Percentiles rank a stretch among this genome's conserved stretches.
Evolutionary conservation across 2,329 filamentous ascomycete genomes (phyloP).

Genomic region (Botrytis tulipae): DNA sequence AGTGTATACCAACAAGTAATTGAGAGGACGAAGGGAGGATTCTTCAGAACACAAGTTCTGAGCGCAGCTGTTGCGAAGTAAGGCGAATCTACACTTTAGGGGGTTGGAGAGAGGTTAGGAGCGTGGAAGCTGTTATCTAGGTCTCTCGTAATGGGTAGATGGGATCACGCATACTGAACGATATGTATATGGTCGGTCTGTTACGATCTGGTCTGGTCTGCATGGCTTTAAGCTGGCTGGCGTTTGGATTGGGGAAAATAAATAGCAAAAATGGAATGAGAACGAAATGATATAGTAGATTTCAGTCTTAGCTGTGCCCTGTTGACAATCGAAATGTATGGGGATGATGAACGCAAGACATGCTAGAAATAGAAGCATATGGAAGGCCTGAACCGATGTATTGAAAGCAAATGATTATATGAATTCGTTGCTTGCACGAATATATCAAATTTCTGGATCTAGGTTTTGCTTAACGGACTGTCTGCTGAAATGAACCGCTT

Average conservation of each 20-base stretch:
- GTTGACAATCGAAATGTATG: background rate
- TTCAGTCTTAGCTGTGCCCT: constrained; percentile 1
- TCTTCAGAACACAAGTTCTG: constrained; percentile 96
- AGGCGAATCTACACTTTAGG: constrained; percentile 13
- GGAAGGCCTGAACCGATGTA: background rate
- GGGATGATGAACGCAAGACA: background rate
- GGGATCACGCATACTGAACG: constrained; percentile 11
- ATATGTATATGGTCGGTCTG: constrained; percentile 12
- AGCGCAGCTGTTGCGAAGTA: constrained; percentile 47
- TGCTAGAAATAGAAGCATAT: background rate
- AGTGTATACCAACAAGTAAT: constrained; percentile 99
- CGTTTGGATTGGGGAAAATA: constrained; percentile 21
- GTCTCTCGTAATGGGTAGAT: constrained; percentile 16
- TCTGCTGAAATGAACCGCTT: background rate
- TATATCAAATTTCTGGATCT: background rate
- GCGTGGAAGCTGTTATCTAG: constrained; percentile 14
- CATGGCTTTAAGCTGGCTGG: constrained; percentile 18
- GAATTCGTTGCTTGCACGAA: background rate
- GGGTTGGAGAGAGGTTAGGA: background rate
- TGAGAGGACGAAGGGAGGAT: constrained; percentile 96
- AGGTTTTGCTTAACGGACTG: background rate
- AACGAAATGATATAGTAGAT: constrained; percentile 16
- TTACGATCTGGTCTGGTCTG: constrained; percentile 17
- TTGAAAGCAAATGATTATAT: background rate
- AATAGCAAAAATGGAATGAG: constrained; percentile 17